Conservation (phyloP, 2,329 filamentous ascomycete genomes). For the Ophiosphaerella narmari region DNA sequence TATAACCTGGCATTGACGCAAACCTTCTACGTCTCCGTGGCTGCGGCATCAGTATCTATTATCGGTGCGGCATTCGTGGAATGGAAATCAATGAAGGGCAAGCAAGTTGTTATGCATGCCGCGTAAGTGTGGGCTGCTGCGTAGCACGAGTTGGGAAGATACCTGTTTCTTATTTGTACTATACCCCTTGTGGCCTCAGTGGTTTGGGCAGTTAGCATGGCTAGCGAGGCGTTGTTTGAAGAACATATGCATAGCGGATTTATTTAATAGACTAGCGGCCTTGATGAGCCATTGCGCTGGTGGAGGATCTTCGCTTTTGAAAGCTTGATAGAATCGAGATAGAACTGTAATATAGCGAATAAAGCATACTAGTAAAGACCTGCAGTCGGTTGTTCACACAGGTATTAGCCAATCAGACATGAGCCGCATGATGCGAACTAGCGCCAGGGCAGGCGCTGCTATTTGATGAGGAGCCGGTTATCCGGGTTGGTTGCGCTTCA, state of each 20-base stretch:
- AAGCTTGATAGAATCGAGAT: not conserved
- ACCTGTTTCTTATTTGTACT: slow-evolving; percentile 7
- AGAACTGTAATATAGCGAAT: too few species aligned
- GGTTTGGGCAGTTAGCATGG: not conserved
- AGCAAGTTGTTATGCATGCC: slow-evolving; percentile 48
- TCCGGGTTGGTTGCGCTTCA: not conserved
- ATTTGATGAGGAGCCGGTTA: not conserved
- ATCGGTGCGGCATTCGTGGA: slow-evolving; percentile 62
- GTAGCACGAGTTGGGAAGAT: slow-evolving; percentile 12
- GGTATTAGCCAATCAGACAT: too few species aligned
- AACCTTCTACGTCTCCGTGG: slow-evolving; percentile 65
- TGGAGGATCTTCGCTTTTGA: slow-evolving; percentile 1
- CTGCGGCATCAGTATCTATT: slow-evolving; percentile 59
- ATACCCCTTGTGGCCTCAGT: slow-evolving; percentile 6
- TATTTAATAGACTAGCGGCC: slow-evolving; percentile 1
- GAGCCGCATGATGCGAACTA: too few species aligned
- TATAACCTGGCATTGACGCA: slow-evolving; percentile 67
- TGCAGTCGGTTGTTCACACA: too few species aligned
- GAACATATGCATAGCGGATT: not conserved
- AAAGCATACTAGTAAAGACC: too few species aligned
- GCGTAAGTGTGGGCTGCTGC: slow-evolving; percentile 20
- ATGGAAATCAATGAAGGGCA: slow-evolving; percentile 70
- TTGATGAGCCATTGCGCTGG: not conserved
- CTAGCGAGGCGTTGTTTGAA: not conserved
- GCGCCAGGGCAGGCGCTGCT: too few species aligned